phyloP scores from a whole-genome alignment of 108 stramenopile genomes.

The Cyclotella choctawhatcheeana region DNA sequence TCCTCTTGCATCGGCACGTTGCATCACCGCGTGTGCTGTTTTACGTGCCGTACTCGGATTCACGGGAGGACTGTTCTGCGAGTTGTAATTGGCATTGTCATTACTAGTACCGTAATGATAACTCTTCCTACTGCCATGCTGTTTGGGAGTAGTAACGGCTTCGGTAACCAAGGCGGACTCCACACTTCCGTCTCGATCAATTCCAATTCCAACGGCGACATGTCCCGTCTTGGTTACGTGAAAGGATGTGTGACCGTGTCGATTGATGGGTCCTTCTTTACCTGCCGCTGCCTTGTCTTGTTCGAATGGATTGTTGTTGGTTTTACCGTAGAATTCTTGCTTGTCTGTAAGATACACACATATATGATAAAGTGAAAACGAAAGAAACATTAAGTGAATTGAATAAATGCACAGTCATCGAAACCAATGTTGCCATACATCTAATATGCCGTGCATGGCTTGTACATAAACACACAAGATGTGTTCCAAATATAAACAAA shows the following conservation, averaged over 20 bases:
- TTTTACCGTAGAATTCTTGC: constrained; percentile 28
- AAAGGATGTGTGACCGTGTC: constrained; percentile 2
- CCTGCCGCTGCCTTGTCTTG: too few relatives aligned
- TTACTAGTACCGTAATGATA: too few relatives aligned
- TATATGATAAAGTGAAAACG: neutral
- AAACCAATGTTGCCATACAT: too few relatives aligned
- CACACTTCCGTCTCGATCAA: constrained; percentile 21
- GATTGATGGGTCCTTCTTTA: too few relatives aligned
- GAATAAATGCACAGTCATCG: too few relatives aligned
- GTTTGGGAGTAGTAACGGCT: neutral
- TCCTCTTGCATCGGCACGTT: neutral
- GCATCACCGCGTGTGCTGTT: constrained; percentile 3
- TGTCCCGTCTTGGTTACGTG: neutral
- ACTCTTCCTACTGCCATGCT: too few relatives aligned
- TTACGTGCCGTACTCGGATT: neutral
- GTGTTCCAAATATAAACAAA: too few relatives aligned
- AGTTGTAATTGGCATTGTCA: too few relatives aligned
- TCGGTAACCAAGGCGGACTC: constrained; percentile 12
- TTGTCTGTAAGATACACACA: neutral
- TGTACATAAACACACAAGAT: too few relatives aligned
- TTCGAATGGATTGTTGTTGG: constrained; percentile 38
- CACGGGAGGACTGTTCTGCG: neutral
- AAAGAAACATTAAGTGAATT: too few relatives aligned
- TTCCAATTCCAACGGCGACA: constrained; percentile 22
- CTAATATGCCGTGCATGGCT: too few relatives aligned